phyloP scores from a whole-genome alignment of 2,329 filamentous ascomycete species.

The Cercospora sp. region DNA sequence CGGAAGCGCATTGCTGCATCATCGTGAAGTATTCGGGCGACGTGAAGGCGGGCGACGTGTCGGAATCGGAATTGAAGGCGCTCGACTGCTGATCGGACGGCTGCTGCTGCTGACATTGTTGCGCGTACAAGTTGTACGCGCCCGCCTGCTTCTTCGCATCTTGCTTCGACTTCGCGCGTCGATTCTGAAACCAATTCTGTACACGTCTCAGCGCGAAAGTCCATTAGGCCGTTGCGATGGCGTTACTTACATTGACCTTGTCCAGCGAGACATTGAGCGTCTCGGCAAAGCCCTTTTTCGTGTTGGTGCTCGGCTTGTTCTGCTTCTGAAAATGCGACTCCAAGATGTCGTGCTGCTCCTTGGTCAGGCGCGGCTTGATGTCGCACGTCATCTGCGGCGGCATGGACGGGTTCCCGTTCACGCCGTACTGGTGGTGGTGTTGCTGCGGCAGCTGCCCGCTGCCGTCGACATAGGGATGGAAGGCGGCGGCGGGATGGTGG shows the following conservation, averaged over 20 bases:
- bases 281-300: slow-evolving; percentile 53
- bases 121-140: slow-evolving; percentile 30
- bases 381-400: slow-evolving; percentile 41
- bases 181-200: slow-evolving; percentile 58
- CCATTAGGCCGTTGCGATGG: not conserved
- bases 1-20: slow-evolving; percentile 33
- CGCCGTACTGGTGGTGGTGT: slow-evolving; percentile 22
- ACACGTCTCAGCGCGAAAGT: slow-evolving; percentile 35
- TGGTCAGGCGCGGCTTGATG: slow-evolving; percentile 54
- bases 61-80: slow-evolving; percentile 34
- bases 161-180: slow-evolving; percentile 55
- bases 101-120: slow-evolving; percentile 21
- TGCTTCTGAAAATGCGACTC: slow-evolving; percentile 52
- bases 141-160: slow-evolving; percentile 50
- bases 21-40: slow-evolving; percentile 36
- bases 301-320: slow-evolving; percentile 52
- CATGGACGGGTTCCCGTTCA: slow-evolving; percentile 16
- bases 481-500: not conserved
- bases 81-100: slow-evolving; percentile 10
- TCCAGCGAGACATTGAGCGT: slow-evolving; percentile 51
- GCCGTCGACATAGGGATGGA: slow-evolving; percentile 13
- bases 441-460: slow-evolving; percentile 14
- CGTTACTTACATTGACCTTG: slow-evolving; percentile 53
- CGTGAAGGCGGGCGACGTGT: slow-evolving; percentile 36
- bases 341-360: slow-evolving; percentile 55